These are phyloP conservation scores for Phialocephala sp. DNA, from an alignment of 2,329 filamentous ascomycete species.

Conservation along the genomic window DNA sequence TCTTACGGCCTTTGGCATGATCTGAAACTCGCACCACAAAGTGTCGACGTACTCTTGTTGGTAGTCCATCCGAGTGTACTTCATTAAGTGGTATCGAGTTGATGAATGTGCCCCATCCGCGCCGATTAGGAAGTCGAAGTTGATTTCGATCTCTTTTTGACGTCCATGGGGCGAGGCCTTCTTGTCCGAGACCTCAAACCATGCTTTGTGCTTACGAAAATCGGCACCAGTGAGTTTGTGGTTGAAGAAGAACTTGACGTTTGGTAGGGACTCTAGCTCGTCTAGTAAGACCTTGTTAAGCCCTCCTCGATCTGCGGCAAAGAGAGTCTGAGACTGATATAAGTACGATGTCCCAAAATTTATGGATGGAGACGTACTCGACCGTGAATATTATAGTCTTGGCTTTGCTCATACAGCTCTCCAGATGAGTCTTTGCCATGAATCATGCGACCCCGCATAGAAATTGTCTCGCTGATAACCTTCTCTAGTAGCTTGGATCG, in stretches of 20 bases:
- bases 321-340: conserved; percentile 66
- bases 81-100: conserved; percentile 93
- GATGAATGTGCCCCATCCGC: conserved; percentile 95
- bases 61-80: conserved; percentile 88
- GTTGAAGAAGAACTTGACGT: conserved; percentile 91
- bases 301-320: conserved; percentile 81
- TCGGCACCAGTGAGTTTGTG: conserved; percentile 93
- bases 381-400: conserved; percentile 89
- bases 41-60: conserved; percentile 95
- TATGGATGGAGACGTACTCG: conserved; percentile 60
- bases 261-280: conserved; percentile 80
- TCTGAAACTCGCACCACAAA: conserved; percentile 94
- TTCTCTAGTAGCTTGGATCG: conserved; percentile 71
- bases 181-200: conserved; percentile 73
- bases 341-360: background rate
- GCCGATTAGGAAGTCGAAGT: conserved; percentile 93
- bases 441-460: conserved; percentile 97
- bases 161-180: conserved; percentile 33
- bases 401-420: conserved; percentile 75
- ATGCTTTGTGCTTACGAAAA: conserved; percentile 78
- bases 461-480: conserved; percentile 80
- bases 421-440: conserved; percentile 73
- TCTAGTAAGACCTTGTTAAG: conserved; percentile 87
- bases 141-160: conserved; percentile 73
- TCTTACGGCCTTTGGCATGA: conserved; percentile 57